Percentiles rank a stretch among this genome's conserved stretches.
Conservation (phyloP, 2,329 filamentous ascomycete genomes). For the Pseudocercospora pini-densiflorae region DNA sequence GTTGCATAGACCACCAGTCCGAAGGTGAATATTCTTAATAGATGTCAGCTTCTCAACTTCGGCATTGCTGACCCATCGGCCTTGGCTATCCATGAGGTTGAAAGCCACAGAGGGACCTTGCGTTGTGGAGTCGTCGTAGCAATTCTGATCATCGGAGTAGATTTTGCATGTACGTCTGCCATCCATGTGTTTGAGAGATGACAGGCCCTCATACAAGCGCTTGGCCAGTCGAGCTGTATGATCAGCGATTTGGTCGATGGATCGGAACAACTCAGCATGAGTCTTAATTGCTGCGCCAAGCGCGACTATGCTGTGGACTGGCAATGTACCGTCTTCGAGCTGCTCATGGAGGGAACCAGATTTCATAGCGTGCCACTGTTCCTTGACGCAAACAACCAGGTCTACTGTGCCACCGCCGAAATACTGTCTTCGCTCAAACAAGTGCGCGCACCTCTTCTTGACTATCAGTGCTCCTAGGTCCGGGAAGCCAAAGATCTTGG, state of each 20-base stretch:
- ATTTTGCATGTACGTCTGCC: slow-evolving; percentile 67
- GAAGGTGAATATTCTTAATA: slow-evolving; percentile 78
- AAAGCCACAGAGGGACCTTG: slow-evolving; percentile 82
- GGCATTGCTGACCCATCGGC: slow-evolving; percentile 76
- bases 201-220: slow-evolving; percentile 63
- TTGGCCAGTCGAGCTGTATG: slow-evolving; percentile 72
- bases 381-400: slow-evolving; percentile 73
- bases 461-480: slow-evolving; percentile 87
- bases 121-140: slow-evolving; percentile 25
- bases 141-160: slow-evolving; percentile 51
- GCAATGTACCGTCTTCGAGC: slow-evolving; percentile 88
- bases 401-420: slow-evolving; percentile 97
- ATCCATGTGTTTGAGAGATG: slow-evolving; percentile 70
- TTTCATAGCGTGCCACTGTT: slow-evolving; percentile 84
- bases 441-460: slow-evolving; percentile 68
- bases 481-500: slow-evolving; percentile 98
- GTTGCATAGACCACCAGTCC: slow-evolving; percentile 90
- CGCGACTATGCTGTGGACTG: slow-evolving; percentile 88
- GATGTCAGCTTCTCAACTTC: slow-evolving; percentile 87
- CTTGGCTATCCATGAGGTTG: slow-evolving; percentile 72
- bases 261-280: slow-evolving; percentile 70
- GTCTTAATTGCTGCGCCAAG: slow-evolving; percentile 73
- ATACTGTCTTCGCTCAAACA: slow-evolving; percentile 70
- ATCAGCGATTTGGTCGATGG: slow-evolving; percentile 67
- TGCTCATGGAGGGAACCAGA: slow-evolving; percentile 72